Percentiles rank a stretch among this genome's conserved stretches.
These are phyloP conservation scores for Hebeloma cylindrosporum DNA, from an alignment of 768 basidiomycete genomes.

Conservation along the genomic window DNA sequence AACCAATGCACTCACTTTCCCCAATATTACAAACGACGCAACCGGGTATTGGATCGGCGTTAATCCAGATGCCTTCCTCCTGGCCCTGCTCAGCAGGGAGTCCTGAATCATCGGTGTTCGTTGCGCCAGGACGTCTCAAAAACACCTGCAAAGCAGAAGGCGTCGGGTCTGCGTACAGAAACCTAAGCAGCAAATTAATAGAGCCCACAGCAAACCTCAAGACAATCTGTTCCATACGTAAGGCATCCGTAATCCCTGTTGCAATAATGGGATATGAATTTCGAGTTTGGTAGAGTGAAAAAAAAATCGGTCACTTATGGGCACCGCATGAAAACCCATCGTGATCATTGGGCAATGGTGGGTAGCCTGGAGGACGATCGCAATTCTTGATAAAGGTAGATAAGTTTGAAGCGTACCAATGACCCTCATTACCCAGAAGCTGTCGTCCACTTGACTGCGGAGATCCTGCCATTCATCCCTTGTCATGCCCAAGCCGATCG, in stretches of 20 bases:
- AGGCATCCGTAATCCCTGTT: constrained; percentile 86
- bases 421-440: constrained; percentile 87
- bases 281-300: neutral
- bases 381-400: neutral
- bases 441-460: constrained; percentile 70
- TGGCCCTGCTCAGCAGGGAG: constrained; percentile 53
- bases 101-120: constrained; percentile 29
- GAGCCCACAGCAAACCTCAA: neutral
- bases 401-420: constrained; percentile 51
- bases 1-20: constrained; percentile 58
- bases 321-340: constrained; percentile 89
- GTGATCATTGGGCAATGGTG: constrained; percentile 75
- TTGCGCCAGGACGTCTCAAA: constrained; percentile 42
- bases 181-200: constrained; percentile 40
- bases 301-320: constrained; percentile 59
- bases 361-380: constrained; percentile 59
- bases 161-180: constrained; percentile 83
- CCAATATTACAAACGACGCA: constrained; percentile 92
- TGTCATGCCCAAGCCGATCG: constrained; percentile 73
- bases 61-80: constrained; percentile 73
- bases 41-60: constrained; percentile 79
- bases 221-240: constrained; percentile 56
- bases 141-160: constrained; percentile 83
- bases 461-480: constrained; percentile 68
- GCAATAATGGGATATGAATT: neutral